Conservation (phyloP, 129 eudicot genomes). For the carrot (Daucus carota) region DH1_v3.0 NC_030386.2:34931501-34932000, state of each 20-base stretch:
- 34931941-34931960: slow-evolving; percentile 49
- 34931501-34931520: slow-evolving; percentile 24
- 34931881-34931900: slow-evolving; percentile 93
- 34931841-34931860: slow-evolving; percentile 6
- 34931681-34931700: not conserved
- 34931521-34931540: not conserved
- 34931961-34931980: too few relatives aligned
- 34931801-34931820: not conserved
- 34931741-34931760: not conserved
- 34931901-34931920: slow-evolving; percentile 99
- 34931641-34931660: not conserved
- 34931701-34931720: slow-evolving; percentile 6
- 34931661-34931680: not conserved
- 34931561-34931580: not conserved
- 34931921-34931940: slow-evolving; percentile 88
- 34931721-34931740: not conserved
- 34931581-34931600: too few relatives aligned
- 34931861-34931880: slow-evolving; percentile 72
- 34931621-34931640: not conserved
- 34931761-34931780: slow-evolving; percentile 7
- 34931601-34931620: slow-evolving; percentile 1
- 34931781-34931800: not conserved
- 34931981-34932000: too few relatives aligned
- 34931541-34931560: slow-evolving; percentile 4
- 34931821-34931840: slow-evolving; percentile 6